Percentiles rank a stretch among this genome's conserved stretches.
These are phyloP conservation scores for Beauveria bassiana DNA, from an alignment of 2,329 filamentous ascomycete genomes.

Conservation along the genomic window DNA sequence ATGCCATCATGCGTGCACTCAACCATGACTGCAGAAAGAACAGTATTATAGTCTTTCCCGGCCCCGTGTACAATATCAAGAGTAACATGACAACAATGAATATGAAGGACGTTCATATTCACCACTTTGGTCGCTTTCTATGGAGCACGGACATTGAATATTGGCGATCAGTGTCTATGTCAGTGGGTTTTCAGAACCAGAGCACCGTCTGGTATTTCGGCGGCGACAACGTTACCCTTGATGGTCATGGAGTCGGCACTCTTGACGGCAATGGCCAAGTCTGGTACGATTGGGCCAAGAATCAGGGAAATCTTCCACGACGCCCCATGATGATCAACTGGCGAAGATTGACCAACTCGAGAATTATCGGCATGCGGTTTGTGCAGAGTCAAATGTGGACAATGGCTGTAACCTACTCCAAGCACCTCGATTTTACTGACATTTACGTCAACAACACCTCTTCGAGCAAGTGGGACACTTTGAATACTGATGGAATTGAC, in stretches of 20 bases:
- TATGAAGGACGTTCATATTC: conserved; percentile 33
- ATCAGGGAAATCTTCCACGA: conserved; percentile 36
- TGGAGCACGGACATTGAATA: conserved; percentile 41
- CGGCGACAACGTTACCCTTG: conserved; percentile 40
- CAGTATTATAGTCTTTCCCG: conserved; percentile 25
- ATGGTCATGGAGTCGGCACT: conserved; percentile 43
- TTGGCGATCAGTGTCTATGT: conserved; percentile 43
- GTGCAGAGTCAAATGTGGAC: conserved; percentile 55
- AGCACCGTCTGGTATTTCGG: conserved; percentile 47
- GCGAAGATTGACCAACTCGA: conserved; percentile 36
- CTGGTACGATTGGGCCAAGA: conserved; percentile 47
- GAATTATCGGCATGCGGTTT: conserved; percentile 41
- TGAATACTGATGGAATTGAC: conserved; percentile 39
- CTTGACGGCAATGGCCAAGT: conserved; percentile 52
- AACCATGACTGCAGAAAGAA: conserved; percentile 22
- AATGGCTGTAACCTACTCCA: conserved; percentile 43
- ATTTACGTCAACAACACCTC: conserved; percentile 47
- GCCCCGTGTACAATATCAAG: conserved; percentile 27
- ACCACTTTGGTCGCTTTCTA: conserved; percentile 30
- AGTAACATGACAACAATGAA: conserved; percentile 26
- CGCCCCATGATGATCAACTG: conserved; percentile 45
- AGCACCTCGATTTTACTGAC: conserved; percentile 38
- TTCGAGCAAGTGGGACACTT: conserved; percentile 22
- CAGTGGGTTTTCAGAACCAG: conserved; percentile 48
- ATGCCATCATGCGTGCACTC: conserved; percentile 24